phyloP scores from a whole-genome alignment of 352 stramenopile species.

The Phytophthora sp. region DNA sequence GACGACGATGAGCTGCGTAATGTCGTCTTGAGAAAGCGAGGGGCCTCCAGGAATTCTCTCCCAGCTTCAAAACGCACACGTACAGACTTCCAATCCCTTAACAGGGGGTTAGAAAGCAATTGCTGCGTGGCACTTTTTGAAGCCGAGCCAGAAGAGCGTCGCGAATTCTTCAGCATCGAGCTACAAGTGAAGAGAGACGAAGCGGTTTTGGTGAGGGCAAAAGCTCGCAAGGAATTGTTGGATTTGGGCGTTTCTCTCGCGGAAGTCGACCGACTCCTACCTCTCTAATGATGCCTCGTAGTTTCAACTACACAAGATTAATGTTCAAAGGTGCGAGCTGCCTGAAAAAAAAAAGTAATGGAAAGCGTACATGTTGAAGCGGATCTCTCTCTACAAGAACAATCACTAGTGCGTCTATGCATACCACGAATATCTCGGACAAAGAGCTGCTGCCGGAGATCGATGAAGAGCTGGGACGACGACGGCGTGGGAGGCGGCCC shows the following conservation, averaged over 20 bases:
- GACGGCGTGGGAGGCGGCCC: neutral
- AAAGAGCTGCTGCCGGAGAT: neutral
- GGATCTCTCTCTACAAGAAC: conserved; percentile 3
- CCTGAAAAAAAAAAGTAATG: too few relatives aligned
- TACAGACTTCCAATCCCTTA: neutral
- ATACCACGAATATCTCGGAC: neutral
- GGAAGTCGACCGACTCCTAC: conserved; percentile 41
- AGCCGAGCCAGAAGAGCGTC: conserved; percentile 26
- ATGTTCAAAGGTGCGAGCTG: too few relatives aligned
- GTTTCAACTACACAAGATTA: neutral
- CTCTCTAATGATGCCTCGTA: conserved; percentile 8
- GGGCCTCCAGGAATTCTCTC: neutral
- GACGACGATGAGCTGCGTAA: too few relatives aligned
- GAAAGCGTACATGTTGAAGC: conserved; percentile 1
- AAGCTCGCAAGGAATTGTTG: conserved; percentile 38
- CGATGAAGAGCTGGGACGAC: neutral
- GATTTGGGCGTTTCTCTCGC: conserved; percentile 28
- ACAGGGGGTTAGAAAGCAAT: neutral
- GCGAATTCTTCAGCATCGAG: conserved; percentile 40
- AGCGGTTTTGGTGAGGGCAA: conserved; percentile 34
- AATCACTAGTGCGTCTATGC: too few relatives aligned
- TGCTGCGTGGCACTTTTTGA: neutral
- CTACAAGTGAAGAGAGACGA: conserved; percentile 38
- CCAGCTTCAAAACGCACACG: neutral
- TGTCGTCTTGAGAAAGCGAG: neutral